phyloP scores from a whole-genome alignment of 129 eudicot genomes.

The Gnaphalium uliginosum region DNA sequence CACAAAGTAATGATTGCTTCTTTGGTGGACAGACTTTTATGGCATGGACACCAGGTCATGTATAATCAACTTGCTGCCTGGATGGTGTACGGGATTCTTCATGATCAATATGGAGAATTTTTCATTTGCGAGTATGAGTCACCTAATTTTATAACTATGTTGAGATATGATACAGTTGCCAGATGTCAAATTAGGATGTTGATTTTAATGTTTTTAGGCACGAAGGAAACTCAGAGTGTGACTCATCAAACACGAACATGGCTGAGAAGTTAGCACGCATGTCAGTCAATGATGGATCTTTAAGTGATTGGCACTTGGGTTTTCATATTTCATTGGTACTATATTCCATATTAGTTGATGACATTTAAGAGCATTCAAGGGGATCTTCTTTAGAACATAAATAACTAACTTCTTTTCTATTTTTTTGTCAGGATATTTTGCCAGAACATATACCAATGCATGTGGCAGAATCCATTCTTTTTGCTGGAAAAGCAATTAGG shows the following conservation, averaged over 20 bases:
- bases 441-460: conserved; percentile 90
- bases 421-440: conserved; percentile 78
- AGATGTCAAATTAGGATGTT: conserved; percentile 14
- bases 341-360: background rate
- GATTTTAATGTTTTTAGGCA: conserved; percentile 51
- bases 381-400: conserved; percentile 1
- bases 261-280: conserved; percentile 60
- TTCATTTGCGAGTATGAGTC: conserved; percentile 45
- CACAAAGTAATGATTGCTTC: background rate
- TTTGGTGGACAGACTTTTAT: conserved; percentile 66
- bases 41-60: conserved; percentile 99
- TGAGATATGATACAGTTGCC: background rate
- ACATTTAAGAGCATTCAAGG: conserved; percentile 3
- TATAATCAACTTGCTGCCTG: conserved; percentile 89
- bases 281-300: conserved; percentile 69
- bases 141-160: conserved; percentile 3
- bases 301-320: conserved; percentile 90
- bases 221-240: conserved; percentile 63
- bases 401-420: background rate
- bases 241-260: conserved; percentile 39
- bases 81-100: conserved; percentile 97
- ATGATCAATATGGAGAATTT: conserved; percentile 89
- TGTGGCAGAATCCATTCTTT: conserved; percentile 88
- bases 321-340: conserved; percentile 86
- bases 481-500: conserved; percentile 98